Evolutionary conservation across 495 filamentous ascomycete genomes (phyloP), one percentile per base, ranked within the genome.

Genomic region (Daldinia caldariorum): DNA sequence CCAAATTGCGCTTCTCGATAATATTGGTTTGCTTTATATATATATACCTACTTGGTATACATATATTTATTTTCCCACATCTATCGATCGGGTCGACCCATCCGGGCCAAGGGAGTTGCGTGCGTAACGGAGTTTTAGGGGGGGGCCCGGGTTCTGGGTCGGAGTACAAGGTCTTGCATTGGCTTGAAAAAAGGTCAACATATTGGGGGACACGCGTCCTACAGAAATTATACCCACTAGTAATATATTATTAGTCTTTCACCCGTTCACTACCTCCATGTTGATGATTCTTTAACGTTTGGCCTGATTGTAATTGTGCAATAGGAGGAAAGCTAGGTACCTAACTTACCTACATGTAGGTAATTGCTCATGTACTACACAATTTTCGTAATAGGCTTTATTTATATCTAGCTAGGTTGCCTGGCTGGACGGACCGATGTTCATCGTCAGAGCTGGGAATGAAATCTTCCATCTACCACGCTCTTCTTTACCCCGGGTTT

Each of bases 181-280:
- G 61, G 57, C 64, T 41, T 61, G 38, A 43, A 43, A 29, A 29
- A 56, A 61, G 43, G 37, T 61, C 56, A 65, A 65, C 61, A 61
- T 65, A 68, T 65, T 68, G 70, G 51, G 60, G 65, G 70, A 64
- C 70, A 68, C 70, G 70, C 65, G 70, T 72, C 61, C 70, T 51
- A 68, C 61, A 49, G 60, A 72, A 72, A 72, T 72, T 72, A 72
- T 72, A 72, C 70, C 70, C 70, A 68, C 70, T 68, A 68, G 56
- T 72, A 72, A 66, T 72, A 72, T 72, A 72, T 64, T 72, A 72
- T 64, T 65, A 55, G 34, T 61, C 14, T 55, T 64, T 61, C 31
- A 56, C 29, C 49, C 49, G 34, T 41, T 38, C 39, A 34, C 5
- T 18, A 41, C 31, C n/a, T n/a, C n/a, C n/a, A 29, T 45, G 16